Conservation (phyloP, 176 grass and related monocot genomes). For the Paspalum vaginatum region DNA sequence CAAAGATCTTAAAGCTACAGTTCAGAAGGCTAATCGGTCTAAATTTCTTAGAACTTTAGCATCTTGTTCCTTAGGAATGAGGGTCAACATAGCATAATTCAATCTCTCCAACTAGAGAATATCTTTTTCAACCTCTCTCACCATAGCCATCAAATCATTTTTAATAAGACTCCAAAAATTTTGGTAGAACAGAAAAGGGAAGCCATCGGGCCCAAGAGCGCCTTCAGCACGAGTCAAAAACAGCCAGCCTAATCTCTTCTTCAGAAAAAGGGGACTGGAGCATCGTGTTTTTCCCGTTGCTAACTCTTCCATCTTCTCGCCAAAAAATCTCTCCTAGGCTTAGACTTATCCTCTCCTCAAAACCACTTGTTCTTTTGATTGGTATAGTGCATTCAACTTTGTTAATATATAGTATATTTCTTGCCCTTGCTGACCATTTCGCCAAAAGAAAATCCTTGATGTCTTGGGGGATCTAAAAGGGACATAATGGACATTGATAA, state of each 20-base stretch:
- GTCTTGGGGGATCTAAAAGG: too few species aligned
- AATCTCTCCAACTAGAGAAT: fast-evolving
- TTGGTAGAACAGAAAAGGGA: not conserved
- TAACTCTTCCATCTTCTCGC: not conserved
- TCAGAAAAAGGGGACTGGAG: not conserved
- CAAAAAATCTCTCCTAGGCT: not conserved
- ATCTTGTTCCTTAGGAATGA: not conserved
- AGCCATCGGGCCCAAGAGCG: not conserved
- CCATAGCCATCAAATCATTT: not conserved
- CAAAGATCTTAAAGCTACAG: not conserved
- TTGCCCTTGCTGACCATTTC: too few species aligned
- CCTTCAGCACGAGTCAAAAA: not conserved
- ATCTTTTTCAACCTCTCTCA: not conserved
- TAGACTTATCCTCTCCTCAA: fast-evolving
- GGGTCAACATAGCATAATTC: not conserved
- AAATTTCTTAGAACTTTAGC: not conserved
- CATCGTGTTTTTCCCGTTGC: not conserved
- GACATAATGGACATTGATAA: too few species aligned
- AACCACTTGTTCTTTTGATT: too few species aligned
- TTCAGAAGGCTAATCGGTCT: not conserved
- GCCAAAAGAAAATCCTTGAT: too few species aligned
- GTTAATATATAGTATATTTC: too few species aligned
- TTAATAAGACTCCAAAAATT: not conserved
- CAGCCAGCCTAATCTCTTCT: not conserved
- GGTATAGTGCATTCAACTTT: too few species aligned